Evolutionary conservation across 768 basidiomycete genomes (phyloP).

Genomic region (Russula lepida): DNA sequence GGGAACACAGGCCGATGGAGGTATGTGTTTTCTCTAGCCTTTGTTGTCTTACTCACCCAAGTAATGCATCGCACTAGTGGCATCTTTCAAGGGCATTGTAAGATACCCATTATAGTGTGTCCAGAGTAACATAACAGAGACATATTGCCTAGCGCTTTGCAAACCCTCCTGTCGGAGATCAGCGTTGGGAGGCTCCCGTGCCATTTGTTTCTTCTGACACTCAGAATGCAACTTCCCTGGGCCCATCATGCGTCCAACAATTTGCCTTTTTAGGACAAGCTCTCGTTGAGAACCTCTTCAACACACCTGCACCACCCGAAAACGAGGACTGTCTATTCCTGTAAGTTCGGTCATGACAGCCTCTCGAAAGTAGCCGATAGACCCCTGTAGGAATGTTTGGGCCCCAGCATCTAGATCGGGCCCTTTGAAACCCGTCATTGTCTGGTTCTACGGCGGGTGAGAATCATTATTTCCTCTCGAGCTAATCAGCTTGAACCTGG

Average conservation of each 20-base stretch:
- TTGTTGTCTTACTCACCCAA: neutral
- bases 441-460: conserved; percentile 14
- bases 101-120: neutral
- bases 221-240: neutral
- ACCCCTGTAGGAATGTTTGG: conserved; percentile 2
- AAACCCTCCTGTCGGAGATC: neutral
- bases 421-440: conserved; percentile 1
- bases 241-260: conserved; percentile 10
- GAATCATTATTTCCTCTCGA: neutral
- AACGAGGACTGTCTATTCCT: conserved; percentile 4
- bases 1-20: neutral
- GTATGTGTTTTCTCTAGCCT: neutral
- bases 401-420: neutral
- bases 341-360: neutral
- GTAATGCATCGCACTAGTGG: neutral
- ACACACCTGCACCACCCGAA: neutral
- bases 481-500: neutral
- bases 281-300: neutral
- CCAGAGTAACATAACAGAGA: too few species aligned
- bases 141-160: conserved; percentile 3
- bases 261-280: neutral
- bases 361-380: neutral
- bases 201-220: neutral
- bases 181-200: conserved; percentile 3
- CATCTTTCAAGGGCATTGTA: conserved; percentile 9